Conservation (phyloP, 495 filamentous ascomycete species). For the Neurospora sp. region DNA sequence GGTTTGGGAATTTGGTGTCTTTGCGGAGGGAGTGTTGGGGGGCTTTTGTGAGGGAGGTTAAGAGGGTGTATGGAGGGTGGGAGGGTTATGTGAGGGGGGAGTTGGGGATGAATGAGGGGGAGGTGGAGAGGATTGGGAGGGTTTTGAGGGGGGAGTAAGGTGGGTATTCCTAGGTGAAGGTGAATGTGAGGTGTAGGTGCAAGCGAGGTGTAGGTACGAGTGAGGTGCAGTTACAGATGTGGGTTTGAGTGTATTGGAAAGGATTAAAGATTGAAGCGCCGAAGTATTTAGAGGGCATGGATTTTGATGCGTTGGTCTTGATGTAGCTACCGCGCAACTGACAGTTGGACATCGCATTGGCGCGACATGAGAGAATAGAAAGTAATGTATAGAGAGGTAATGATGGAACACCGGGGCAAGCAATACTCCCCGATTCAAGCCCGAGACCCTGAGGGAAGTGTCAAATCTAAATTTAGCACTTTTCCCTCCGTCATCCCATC, state of each 20-base stretch:
- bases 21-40: conserved; percentile 26
- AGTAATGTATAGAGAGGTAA: not conserved
- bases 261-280: not conserved
- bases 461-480: not conserved
- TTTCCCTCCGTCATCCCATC: not conserved
- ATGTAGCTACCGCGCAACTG: not conserved
- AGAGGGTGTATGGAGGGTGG: conserved; percentile 32
- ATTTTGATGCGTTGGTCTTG: not conserved
- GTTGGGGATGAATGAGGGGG: conserved; percentile 30
- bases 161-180: not conserved
- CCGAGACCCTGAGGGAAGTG: not conserved
- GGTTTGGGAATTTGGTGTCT: conserved; percentile 31
- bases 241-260: not conserved
- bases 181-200: too few species aligned
- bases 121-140: conserved; percentile 31
- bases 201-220: not conserved
- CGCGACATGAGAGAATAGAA: not conserved
- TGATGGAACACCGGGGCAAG: not conserved
- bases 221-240: not conserved
- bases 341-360: not conserved
- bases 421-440: not conserved
- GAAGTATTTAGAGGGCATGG: not conserved
- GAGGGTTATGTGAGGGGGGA: conserved; percentile 29
- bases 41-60: conserved; percentile 27
- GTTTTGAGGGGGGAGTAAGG: conserved; percentile 14